Percentiles rank a stretch among this genome's conserved stretches.
Conservation (phyloP, 177 flowering plant genomes). For the Vitis hybrid region DNA sequence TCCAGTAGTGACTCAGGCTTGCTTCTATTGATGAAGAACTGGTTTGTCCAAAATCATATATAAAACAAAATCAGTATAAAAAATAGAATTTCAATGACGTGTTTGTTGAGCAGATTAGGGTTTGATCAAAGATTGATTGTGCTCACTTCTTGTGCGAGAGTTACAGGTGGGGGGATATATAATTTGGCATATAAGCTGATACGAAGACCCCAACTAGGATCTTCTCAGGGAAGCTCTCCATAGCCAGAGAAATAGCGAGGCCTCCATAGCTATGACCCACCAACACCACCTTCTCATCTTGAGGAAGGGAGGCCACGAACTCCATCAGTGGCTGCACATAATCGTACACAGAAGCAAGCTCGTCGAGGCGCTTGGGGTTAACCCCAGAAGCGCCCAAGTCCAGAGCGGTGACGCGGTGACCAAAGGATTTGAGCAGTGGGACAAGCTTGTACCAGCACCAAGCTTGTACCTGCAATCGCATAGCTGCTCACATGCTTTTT, state of each 20-base stretch:
- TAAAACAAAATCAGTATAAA: too few relatives aligned
- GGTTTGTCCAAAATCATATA: too few relatives aligned
- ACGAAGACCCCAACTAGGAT: too few relatives aligned
- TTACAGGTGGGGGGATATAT: too few relatives aligned
- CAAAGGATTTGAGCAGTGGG: conserved; percentile 15
- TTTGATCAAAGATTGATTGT: too few relatives aligned
- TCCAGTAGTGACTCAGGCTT: neutral
- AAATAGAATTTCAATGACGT: too few relatives aligned
- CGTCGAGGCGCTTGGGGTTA: conserved; percentile 8
- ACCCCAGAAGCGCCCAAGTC: conserved; percentile 26
- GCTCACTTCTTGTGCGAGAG: too few relatives aligned
- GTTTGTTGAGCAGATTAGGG: too few relatives aligned
- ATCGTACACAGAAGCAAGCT: conserved; percentile 1
- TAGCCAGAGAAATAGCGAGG: conserved; percentile 16
- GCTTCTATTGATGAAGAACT: conserved; percentile 5
- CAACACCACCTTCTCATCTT: conserved; percentile 18
- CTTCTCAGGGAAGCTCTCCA: conserved; percentile 19
- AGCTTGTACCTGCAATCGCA: conserved; percentile 1
- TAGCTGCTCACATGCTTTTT: too few relatives aligned
- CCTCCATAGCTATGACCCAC: conserved; percentile 35
- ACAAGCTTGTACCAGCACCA: conserved; percentile 37
- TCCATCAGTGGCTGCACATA: conserved; percentile 18
- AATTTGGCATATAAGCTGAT: too few relatives aligned
- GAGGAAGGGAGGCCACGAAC: conserved; percentile 14
- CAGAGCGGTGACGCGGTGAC: conserved; percentile 27